Percentiles rank a stretch among this genome's conserved stretches.
Conservation (phyloP, 2,329 filamentous ascomycete species). For the Dothideomycetidae sp. region DNA sequence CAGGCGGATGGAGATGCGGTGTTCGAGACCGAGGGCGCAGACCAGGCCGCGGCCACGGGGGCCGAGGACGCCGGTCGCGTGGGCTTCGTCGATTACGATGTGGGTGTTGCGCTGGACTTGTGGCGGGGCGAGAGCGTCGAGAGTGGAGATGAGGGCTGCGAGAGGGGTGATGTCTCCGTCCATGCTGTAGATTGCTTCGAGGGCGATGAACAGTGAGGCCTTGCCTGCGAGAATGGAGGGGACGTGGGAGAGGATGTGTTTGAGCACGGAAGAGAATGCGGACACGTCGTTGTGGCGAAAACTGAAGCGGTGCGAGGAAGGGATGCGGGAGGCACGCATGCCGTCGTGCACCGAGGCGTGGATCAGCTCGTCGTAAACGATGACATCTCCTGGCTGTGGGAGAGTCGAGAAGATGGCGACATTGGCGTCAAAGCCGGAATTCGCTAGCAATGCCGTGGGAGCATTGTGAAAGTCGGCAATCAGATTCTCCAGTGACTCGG, state of each 20-base stretch:
- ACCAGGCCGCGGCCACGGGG: slow-evolving; percentile 44
- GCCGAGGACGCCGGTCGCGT: slow-evolving; percentile 49
- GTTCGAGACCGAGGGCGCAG: slow-evolving; percentile 41
- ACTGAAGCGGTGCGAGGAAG: slow-evolving; percentile 10
- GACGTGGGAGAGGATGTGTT: slow-evolving; percentile 19
- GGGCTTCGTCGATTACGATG: slow-evolving; percentile 54
- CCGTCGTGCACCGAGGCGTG: slow-evolving; percentile 45
- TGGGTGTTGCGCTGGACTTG: slow-evolving; percentile 38
- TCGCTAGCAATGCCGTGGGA: slow-evolving; percentile 43
- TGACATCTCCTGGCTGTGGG: slow-evolving; percentile 33
- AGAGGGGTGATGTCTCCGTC: slow-evolving; percentile 61
- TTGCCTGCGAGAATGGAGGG: slow-evolving; percentile 23
- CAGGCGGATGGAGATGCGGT: slow-evolving; percentile 42
- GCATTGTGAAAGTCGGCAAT: slow-evolving; percentile 49
- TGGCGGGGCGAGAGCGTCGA: slow-evolving; percentile 40
- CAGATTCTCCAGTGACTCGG: slow-evolving; percentile 42
- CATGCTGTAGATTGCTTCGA: slow-evolving; percentile 70
- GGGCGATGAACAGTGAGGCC: slow-evolving; percentile 49
- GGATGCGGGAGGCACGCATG: slow-evolving; percentile 9
- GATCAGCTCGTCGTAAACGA: slow-evolving; percentile 62
- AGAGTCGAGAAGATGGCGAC: slow-evolving; percentile 33
- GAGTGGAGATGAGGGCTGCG: slow-evolving; percentile 41
- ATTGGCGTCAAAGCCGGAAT: slow-evolving; percentile 40
- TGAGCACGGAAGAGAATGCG: slow-evolving; percentile 21
- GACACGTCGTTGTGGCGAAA: slow-evolving; percentile 46